Base-by-base conservation (phyloP, 1,139 yeast species). In the Candida tropicalis region DNA sequence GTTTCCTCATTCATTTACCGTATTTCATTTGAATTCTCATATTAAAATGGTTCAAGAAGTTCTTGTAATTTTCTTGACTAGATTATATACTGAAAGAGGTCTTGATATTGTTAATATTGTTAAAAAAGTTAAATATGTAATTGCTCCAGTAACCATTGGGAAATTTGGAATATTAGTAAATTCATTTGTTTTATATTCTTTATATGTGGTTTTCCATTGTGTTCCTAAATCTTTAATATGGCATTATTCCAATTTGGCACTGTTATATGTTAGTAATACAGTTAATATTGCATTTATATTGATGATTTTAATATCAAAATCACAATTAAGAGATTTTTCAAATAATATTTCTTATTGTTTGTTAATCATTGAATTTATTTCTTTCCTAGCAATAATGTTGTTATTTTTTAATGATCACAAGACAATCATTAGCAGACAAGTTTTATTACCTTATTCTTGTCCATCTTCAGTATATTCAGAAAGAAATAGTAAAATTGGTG, bases 401-500 rank as follows among this genome's bases (percentile, higher is more conserved):
- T 34, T 35, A 6, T 43, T 48, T 18, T 39, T 31, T 15, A 31
- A 32, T 17, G 34, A 43, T 25, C 53, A 50, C 40, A 34, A 32
- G 12, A 27, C 38, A 5, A 38, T 46, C 5, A 44, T 44, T 35
- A 24, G 24, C 11, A 29, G 38, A n/a, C 13, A 25, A 8, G 32
- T 22, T 4, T 6, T 40, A 17, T 24, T 39, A 4, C 35, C 27
- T 2, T 38, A 23, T 20, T 38, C 48, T 4, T 25, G 39, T 15
- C 37, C 43, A 25, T 48, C 50, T 1, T 50, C 53, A 1, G 23
- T 46, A 2, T 48, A 48, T 27, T 46, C 52, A 2, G 45, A 47
- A 8, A 31, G 38, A 25, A 25, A 10, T 23, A 22, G 36, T 24
- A 23, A 28, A 33, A 10, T 33, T 11, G 23, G 24, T 15, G 39